phyloP scores from a whole-genome alignment of 1,284 basidiomycete genomes.

The Tilletia horrida region DNA sequence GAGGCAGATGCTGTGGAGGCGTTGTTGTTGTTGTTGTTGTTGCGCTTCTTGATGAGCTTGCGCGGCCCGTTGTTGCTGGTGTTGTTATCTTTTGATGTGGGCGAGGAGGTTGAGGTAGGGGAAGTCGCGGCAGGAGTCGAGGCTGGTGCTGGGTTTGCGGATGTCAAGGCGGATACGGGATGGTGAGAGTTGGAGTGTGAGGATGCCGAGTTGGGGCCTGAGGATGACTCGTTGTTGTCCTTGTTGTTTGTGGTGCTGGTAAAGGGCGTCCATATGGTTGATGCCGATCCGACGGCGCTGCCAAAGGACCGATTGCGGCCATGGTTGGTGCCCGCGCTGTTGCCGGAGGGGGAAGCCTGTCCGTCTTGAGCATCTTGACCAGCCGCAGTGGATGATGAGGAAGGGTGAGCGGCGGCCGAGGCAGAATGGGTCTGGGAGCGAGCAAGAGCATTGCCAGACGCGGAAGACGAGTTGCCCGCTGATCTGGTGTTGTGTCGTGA shows the following conservation, averaged over 20 bases:
- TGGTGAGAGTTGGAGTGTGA: neutral
- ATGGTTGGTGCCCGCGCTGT: no score
- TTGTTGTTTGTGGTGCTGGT: neutral
- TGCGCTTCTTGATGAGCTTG: slow-evolving; percentile 17
- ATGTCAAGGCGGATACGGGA: neutral
- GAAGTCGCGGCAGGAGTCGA: neutral
- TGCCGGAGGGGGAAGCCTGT: no score
- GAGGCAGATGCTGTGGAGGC: neutral
- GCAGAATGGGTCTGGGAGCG: neutral
- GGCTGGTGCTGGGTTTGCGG: neutral
- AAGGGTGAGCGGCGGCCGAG: neutral
- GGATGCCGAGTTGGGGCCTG: neutral
- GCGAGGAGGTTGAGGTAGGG: neutral
- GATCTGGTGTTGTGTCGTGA: slow-evolving; percentile 12
- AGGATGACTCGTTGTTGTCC: neutral
- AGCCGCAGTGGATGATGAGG: neutral
- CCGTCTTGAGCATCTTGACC: no score
- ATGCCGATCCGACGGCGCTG: neutral
- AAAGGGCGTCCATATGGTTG: neutral
- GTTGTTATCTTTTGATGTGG: neutral
- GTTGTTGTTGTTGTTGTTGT: neutral
- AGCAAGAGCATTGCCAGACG: neutral
- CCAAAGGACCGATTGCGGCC: no score
- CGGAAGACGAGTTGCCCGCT: neutral
- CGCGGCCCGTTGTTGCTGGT: neutral